These are phyloP conservation scores for Fusarium hainanense DNA, from an alignment of 2,329 filamentous ascomycete genomes.

Conservation along the genomic window DNA sequence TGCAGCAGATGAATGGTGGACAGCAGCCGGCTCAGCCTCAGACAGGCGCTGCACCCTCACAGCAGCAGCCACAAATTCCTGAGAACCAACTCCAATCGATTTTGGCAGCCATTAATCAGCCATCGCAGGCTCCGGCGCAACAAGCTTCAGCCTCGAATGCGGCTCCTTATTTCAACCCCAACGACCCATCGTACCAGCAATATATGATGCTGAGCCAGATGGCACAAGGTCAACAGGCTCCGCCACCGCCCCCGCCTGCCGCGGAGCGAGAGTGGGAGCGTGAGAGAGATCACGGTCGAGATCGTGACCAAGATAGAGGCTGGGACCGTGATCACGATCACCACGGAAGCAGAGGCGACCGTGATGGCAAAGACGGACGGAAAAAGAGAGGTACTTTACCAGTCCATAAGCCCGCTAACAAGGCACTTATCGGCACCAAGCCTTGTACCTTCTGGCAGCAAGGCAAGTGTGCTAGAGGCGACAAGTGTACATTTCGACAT, in stretches of 20 bases:
- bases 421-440: conserved; percentile 71
- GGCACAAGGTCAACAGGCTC: conserved; percentile 49
- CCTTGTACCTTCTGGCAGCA: conserved; percentile 77
- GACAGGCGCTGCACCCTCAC: conserved; percentile 17
- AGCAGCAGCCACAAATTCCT: conserved; percentile 48
- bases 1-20: conserved; percentile 55
- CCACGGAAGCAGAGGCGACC: conserved; percentile 47
- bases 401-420: conserved; percentile 61
- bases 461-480: conserved; percentile 78
- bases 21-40: conserved; percentile 43
- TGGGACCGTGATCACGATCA: conserved; percentile 45
- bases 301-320: conserved; percentile 47
- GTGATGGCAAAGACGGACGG: conserved; percentile 52
- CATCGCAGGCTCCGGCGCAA: conserved; percentile 43
- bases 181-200: conserved; percentile 56
- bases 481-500: conserved; percentile 79
- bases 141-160: conserved; percentile 37
- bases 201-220: conserved; percentile 54
- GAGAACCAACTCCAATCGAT: conserved; percentile 58
- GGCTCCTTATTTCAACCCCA: conserved; percentile 50
- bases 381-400: conserved; percentile 56
- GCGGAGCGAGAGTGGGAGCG: conserved; percentile 51
- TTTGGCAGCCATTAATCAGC: conserved; percentile 56
- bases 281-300: conserved; percentile 37
- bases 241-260: conserved; percentile 38